phyloP scores from a whole-genome alignment of 495 filamentous ascomycete species.

The Tuber magnatum region DNA sequence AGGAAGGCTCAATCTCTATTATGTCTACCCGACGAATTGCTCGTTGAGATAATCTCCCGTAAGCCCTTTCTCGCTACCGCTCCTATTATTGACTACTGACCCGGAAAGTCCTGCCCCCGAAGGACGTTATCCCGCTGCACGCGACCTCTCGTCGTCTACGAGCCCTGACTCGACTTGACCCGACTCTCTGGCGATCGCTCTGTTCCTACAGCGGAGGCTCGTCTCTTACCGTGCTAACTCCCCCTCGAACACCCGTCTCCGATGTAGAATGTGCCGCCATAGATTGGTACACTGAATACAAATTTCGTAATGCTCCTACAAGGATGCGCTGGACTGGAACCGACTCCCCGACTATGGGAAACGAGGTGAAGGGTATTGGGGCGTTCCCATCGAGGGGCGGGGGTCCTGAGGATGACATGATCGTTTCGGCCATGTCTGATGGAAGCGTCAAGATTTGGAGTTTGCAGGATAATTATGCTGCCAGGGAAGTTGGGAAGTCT shows the following conservation, averaged over 20 bases:
- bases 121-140: conserved; percentile 35
- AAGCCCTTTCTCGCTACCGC: conserved; percentile 1
- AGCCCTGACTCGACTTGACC: conserved; percentile 31
- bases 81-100: conserved; percentile 7
- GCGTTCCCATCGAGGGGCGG: conserved; percentile 21
- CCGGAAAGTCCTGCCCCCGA: conserved; percentile 32
- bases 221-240: conserved; percentile 16
- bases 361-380: conserved; percentile 36
- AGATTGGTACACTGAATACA: conserved; percentile 40
- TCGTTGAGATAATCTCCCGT: conserved; percentile 38
- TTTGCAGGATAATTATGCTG: conserved; percentile 12
- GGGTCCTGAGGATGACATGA: conserved; percentile 25
- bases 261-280: conserved; percentile 17
- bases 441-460: conserved; percentile 36
- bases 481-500: conserved; percentile 17
- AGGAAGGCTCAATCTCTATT: background rate
- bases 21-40: conserved; percentile 36
- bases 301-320: conserved; percentile 37
- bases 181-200: conserved; percentile 35
- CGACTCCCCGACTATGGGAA: conserved; percentile 14
- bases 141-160: conserved; percentile 31
- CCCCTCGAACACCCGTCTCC: conserved; percentile 9
- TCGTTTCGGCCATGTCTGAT: conserved; percentile 35
- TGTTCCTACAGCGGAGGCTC: conserved; percentile 27
- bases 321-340: conserved; percentile 33